Evolutionary conservation across 1,284 basidiomycete species (phyloP).

Genomic region (Puccinia triticina): DNA sequence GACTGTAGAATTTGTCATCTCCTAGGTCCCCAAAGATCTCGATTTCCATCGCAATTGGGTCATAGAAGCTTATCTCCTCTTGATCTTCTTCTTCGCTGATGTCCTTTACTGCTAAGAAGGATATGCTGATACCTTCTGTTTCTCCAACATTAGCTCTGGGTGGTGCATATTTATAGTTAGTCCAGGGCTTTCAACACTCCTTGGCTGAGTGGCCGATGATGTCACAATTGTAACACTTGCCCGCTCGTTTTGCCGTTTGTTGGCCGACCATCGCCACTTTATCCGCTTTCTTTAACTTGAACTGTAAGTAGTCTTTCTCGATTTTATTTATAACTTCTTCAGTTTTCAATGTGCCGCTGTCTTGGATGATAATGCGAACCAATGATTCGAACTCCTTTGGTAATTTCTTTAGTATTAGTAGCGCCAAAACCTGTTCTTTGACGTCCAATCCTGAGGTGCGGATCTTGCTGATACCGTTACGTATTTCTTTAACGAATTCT

Average conservation of each 20-base stretch:
- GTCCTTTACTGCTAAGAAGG: neutral
- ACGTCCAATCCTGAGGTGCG: no score
- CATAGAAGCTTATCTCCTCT: neutral
- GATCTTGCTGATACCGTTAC: no score
- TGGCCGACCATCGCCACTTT: neutral
- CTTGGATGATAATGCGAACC: no score
- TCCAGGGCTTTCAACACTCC: no score
- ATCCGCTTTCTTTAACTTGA: neutral
- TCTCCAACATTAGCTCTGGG: no score
- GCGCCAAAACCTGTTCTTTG: no score
- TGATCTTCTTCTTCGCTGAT: neutral
- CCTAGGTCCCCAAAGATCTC: neutral
- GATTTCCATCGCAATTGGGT: neutral
- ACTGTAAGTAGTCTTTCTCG: no score
- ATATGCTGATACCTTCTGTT: neutral
- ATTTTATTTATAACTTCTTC: no score
- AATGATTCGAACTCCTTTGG: no score
- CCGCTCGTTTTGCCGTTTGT: neutral
- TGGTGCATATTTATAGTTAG: constrained; percentile 7
- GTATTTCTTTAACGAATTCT: no score
- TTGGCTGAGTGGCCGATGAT: neutral
- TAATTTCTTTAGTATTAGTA: no score
- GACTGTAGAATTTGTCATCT: neutral
- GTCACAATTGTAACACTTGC: neutral
- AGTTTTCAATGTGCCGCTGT: no score